Evolutionary conservation across 495 filamentous ascomycete species (phyloP).

Genomic region (Aspergillus bertholletiae): DNA sequence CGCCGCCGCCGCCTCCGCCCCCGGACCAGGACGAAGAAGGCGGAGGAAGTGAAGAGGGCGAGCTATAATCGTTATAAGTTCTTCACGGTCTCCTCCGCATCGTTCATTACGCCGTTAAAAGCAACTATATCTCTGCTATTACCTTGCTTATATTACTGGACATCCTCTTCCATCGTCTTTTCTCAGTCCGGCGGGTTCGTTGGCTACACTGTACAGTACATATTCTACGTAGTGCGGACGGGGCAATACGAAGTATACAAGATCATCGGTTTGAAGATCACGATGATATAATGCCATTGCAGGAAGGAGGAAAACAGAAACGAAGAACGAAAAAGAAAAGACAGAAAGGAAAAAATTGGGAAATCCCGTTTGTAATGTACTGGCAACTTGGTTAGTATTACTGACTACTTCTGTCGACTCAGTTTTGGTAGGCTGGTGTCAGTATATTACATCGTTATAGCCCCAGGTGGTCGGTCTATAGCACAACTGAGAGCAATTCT

Average conservation of each 20-base stretch:
- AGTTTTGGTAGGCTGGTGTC: background rate
- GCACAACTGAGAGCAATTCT: background rate
- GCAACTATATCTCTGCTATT: slow-evolving; percentile 1
- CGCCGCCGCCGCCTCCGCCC: slow-evolving; percentile 4
- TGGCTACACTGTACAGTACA: background rate
- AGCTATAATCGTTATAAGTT: slow-evolving; percentile 22
- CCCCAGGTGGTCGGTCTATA: background rate
- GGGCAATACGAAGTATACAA: background rate
- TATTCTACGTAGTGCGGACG: background rate
- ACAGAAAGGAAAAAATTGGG: background rate
- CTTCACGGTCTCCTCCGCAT: background rate
- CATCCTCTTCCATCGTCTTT: background rate
- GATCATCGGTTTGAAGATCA: background rate
- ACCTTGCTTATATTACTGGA: background rate
- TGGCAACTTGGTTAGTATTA: background rate
- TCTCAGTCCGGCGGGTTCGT: background rate
- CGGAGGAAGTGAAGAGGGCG: slow-evolving; percentile 43
- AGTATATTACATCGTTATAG: too few relatives aligned
- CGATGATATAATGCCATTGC: background rate
- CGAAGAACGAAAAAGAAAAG: background rate
- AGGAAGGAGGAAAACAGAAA: too few relatives aligned
- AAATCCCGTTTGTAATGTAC: background rate
- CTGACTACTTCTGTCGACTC: background rate
- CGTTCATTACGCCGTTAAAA: too few relatives aligned
- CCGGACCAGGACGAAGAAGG: slow-evolving; percentile 25